Evolutionary conservation across 2,329 filamentous ascomycete genomes (phyloP), one percentile per base, ranked within the genome.

Genomic region (Ophiostoma quercus): DNA sequence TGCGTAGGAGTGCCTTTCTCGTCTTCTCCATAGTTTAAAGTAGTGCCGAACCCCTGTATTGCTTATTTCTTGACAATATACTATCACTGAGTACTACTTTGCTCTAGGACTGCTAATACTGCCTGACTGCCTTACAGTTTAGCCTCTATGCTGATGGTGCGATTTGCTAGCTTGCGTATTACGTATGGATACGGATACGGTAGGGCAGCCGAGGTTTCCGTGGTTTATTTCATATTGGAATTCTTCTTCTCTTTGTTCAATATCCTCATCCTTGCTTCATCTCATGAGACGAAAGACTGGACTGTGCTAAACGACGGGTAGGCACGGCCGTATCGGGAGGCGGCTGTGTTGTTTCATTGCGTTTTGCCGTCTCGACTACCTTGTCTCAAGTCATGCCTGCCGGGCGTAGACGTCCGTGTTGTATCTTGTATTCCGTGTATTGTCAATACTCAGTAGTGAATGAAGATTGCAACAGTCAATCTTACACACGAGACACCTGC

Each of bases 281-380:
- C 16, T 22, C n/a, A 25, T 29, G 51, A 57, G 51, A 57, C 51
- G n/a, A 7, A 57, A 47, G 16, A 47, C 43, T n/a, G 5, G 16
- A 47, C 43, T 47, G 8, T 57, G 47, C n/a, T 54, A 4, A 54
- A 54, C 47, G n/a, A 57, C 9, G 22, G 22, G 51, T 25, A 25
- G n/a, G 22, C 51, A 57, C 51, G 51, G 51, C 51, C 51, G 51
- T 57, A 57, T 4, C 22, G 51, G 51, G 22, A 57, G n/a, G 51
- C 51, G 51, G 51, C 51, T 57, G 51, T 57, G 51, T 57, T 57
- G 51, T 57, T 57, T 57, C 51, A 57, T 57, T 57, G 51, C 22
- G 51, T 57, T 57, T 57, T 12, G n/a, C 16, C 51, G 51, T 25
- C 9, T 54, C n/a, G 51, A 25, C 22, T 25, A 8, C 19, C 19